A percentile compares a stretch with the other conserved stretches of the same genome.
Conservation (phyloP, 352 stramenopile genomes). For the Thraustochytrium sp. region DNA sequence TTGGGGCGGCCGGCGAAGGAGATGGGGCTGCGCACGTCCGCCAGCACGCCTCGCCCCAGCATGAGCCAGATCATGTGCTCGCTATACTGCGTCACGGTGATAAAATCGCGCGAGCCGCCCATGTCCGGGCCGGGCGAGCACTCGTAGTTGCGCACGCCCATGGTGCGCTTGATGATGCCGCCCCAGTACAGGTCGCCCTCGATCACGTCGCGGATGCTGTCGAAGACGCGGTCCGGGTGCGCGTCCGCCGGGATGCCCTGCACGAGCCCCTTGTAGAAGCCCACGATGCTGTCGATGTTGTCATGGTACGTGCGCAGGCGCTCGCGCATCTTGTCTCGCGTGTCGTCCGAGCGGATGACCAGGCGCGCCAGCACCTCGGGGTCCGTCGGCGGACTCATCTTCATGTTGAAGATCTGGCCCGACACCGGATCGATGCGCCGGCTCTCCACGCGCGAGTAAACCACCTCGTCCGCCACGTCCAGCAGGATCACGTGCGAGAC, state of each 20-base stretch:
- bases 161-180: neutral
- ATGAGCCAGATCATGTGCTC: constrained; percentile 19
- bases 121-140: neutral
- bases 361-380: neutral
- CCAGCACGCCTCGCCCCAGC: neutral
- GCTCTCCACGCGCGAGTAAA: neutral
- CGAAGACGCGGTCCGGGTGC: neutral
- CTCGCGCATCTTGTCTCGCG: neutral
- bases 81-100: neutral
- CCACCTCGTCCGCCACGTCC: neutral
- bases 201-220: constrained; percentile 7
- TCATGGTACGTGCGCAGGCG: neutral
- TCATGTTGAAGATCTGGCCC: neutral
- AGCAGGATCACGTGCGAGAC: constrained; percentile 12
- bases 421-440: constrained; percentile 12
- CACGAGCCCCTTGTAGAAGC: neutral
- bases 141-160: neutral
- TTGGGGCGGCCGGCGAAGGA: neutral
- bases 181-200: constrained; percentile 16
- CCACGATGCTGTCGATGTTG: neutral
- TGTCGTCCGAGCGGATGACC: neutral
- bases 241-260: neutral
- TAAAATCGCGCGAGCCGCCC: neutral
- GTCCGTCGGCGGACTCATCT: neutral
- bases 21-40: constrained; percentile 2